Evolutionary conservation across 805 yeast species (phyloP).

Genomic region (Yamadazyma nakazawae): DNA sequence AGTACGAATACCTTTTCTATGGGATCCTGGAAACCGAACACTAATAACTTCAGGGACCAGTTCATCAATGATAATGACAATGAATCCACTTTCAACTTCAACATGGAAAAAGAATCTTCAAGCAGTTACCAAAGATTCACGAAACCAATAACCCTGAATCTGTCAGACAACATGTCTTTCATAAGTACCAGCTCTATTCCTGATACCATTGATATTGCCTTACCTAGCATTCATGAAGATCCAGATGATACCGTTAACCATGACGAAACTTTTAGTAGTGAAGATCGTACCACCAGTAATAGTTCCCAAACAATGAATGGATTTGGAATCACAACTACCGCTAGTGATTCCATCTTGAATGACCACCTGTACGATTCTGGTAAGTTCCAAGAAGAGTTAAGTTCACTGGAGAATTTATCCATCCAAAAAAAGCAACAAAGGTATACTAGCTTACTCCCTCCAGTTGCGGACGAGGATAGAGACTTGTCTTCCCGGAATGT

Average conservation of each 20-base stretch:
- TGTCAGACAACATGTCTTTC: conserved; percentile 20
- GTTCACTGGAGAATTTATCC: conserved; percentile 20
- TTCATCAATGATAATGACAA: conserved; percentile 45
- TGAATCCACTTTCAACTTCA: conserved; percentile 31
- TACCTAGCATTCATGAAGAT: conserved; percentile 37
- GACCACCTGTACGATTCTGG: conserved; percentile 19
- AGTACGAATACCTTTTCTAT: conserved; percentile 39
- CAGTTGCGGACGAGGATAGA: conserved; percentile 8
- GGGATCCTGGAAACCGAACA: conserved; percentile 61
- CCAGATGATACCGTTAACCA: conserved; percentile 18
- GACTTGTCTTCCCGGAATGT: not conserved
- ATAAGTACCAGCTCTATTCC: conserved; percentile 34
- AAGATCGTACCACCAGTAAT: conserved; percentile 1
- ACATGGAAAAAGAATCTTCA: conserved; percentile 14
- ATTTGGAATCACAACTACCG: conserved; percentile 10
- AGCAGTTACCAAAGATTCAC: conserved; percentile 32
- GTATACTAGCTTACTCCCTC: conserved; percentile 24
- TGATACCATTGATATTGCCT: conserved; percentile 37
- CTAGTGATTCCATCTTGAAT: conserved; percentile 24
- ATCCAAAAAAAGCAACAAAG: conserved; percentile 13
- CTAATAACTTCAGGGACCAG: conserved; percentile 46
- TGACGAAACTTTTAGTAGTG: conserved; percentile 14
- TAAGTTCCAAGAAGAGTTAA: conserved; percentile 26
- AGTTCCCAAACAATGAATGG: conserved; percentile 8
- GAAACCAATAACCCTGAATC: conserved; percentile 18